Evolutionary conservation across 2,329 filamentous ascomycete genomes (phyloP), one percentile per base, ranked within the genome.

Genomic region (Cytospora chrysosperma): DNA sequence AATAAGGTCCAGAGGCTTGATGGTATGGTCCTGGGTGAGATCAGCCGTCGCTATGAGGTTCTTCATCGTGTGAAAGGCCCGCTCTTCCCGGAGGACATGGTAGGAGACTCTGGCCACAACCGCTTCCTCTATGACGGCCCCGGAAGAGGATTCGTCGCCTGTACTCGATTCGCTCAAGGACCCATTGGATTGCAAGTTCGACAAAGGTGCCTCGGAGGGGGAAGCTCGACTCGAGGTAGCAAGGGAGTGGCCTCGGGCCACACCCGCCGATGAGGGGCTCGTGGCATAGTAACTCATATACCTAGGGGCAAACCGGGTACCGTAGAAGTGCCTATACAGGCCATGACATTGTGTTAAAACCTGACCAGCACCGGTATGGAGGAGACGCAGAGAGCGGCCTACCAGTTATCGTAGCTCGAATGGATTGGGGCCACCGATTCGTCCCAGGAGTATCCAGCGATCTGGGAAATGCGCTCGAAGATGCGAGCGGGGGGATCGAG

Each of bases 351-450:
- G 58, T 56, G 69, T 68, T 52, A 66, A 63, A 67, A 61, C 17
- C 37, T 24, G n/a, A 55, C 37, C 19, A 54, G 59, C 28, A 50
- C 43, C 26, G 50, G 13, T 30, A 56, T 28, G 47, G 32, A n/a
- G 61, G 53, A 19, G 34, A 47, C 59, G 40, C 21, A 12, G 24
- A 59, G 28, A 43, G 27, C 62, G 60, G 71, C 77, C 70, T 79
- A 87, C 92, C 93, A 98, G 79, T 93, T 93, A 75, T 96, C 92
- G 76, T 97, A 97, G 70, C 88, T 92, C 57, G 85, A 84, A 72
- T 88, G 86, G 62, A 83, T 79, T 13, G 85, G 85, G 28, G 76
- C 75, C 63, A 72, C 74, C 17, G 84, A 81, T 68, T 91, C 88
- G 75, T 93, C 89, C 90, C 90, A 93, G 8, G 84, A 86, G 73